phyloP scores from a whole-genome alignment of 495 filamentous ascomycete species.

The Geoglossum glabrum region DNA sequence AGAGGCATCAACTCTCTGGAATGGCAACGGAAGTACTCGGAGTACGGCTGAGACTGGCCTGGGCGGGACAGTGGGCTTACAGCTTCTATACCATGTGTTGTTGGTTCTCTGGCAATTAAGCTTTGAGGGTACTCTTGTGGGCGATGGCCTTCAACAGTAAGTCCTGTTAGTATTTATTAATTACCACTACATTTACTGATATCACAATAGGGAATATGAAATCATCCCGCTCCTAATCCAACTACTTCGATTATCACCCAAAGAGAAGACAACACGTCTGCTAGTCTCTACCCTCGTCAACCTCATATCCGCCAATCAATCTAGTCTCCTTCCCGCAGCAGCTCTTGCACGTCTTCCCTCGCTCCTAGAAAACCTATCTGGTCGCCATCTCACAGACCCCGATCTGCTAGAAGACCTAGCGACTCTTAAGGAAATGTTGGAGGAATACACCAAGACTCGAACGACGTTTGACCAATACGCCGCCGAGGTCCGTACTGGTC shows the following conservation, averaged over 20 bases:
- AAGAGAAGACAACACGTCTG: conserved; percentile 92
- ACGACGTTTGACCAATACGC: conserved; percentile 95
- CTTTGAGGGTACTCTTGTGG: conserved; percentile 69
- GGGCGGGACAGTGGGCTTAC: conserved; percentile 68
- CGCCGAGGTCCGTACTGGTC: conserved; percentile 69
- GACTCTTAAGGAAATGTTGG: conserved; percentile 53
- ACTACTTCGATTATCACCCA: conserved; percentile 75
- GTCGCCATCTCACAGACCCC: conserved; percentile 69
- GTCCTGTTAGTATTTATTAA: conserved; percentile 8
- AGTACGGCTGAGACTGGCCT: conserved; percentile 40
- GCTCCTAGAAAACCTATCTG: conserved; percentile 57
- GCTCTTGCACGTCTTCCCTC: conserved; percentile 65
- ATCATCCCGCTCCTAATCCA: conserved; percentile 78
- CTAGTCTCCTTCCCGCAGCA: conserved; percentile 59
- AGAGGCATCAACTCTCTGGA: conserved; percentile 43
- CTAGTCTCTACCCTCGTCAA: conserved; percentile 77
- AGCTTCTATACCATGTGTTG: conserved; percentile 86
- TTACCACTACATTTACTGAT: neutral
- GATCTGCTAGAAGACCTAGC: conserved; percentile 78
- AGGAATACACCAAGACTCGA: conserved; percentile 87
- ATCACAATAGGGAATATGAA: conserved; percentile 54
- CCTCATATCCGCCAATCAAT: conserved; percentile 57
- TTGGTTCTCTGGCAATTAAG: conserved; percentile 88
- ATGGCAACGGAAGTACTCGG: conserved; percentile 35
- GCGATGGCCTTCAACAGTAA: conserved; percentile 72